phyloP scores from a whole-genome alignment of 768 basidiomycete species.

The Rubroboletus pulcherrimus region DNA sequence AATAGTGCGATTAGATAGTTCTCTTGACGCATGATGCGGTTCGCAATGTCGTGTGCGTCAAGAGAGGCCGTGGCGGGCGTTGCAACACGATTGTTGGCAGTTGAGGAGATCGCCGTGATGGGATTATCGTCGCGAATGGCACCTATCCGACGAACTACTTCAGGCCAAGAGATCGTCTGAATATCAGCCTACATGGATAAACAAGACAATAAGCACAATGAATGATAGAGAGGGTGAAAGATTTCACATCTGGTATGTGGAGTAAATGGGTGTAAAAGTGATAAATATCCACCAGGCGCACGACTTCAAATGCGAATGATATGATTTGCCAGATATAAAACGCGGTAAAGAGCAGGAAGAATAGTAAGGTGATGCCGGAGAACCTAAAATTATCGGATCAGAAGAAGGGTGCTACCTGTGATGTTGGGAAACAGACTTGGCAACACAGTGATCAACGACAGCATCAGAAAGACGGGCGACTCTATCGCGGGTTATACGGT shows the following conservation, averaged over 20 bases:
- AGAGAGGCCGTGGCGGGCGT: slow-evolving; percentile 78
- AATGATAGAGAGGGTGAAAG: not conserved
- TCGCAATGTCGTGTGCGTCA: slow-evolving; percentile 97
- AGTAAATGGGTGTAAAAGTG: slow-evolving; percentile 93
- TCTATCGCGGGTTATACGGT: slow-evolving; percentile 64
- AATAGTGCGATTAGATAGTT: slow-evolving; percentile 98
- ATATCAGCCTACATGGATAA: slow-evolving; percentile 81
- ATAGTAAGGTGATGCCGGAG: slow-evolving; percentile 78
- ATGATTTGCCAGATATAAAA: slow-evolving; percentile 90
- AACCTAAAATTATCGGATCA: slow-evolving; percentile 48
- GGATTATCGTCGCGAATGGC: slow-evolving; percentile 92
- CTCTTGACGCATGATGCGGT: slow-evolving; percentile 96
- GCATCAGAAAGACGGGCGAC: slow-evolving; percentile 73
- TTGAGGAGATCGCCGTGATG: slow-evolving; percentile 78
- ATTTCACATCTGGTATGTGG: slow-evolving; percentile 85
- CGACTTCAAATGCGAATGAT: slow-evolving; percentile 69
- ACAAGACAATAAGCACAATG: slow-evolving; percentile 10
- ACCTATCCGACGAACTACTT: slow-evolving; percentile 86
- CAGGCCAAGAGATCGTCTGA: slow-evolving; percentile 95
- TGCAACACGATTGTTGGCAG: slow-evolving; percentile 44
- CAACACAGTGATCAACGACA: slow-evolving; percentile 77
- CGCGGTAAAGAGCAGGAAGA: slow-evolving; percentile 78
- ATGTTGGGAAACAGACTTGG: slow-evolving; percentile 52
- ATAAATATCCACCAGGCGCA: slow-evolving; percentile 89
- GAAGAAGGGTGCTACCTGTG: not conserved